Percentiles rank a stretch among this genome's conserved stretches.
These are phyloP conservation scores for Daldinia vernicosa DNA, from an alignment of 495 filamentous ascomycete genomes.

Conservation along the genomic window DNA sequence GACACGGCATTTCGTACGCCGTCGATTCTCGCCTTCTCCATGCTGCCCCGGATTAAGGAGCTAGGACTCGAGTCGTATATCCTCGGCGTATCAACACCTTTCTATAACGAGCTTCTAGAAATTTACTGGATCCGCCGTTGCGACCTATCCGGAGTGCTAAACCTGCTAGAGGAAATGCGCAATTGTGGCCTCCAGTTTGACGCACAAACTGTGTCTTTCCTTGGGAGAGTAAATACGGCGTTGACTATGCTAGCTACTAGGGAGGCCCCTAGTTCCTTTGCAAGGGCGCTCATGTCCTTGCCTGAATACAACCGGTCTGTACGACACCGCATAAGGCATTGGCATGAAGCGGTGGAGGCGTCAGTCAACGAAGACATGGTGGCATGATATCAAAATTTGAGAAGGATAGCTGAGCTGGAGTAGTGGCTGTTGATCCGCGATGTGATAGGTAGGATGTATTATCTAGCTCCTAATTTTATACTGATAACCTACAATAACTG, in stretches of 20 bases:
- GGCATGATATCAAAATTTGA: constrained; percentile 21
- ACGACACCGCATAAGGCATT: constrained; percentile 36
- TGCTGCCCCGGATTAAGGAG: constrained; percentile 75
- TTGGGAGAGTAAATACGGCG: constrained; percentile 48
- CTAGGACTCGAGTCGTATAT: constrained; percentile 75
- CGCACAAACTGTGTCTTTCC: constrained; percentile 60
- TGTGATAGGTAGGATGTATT: not conserved
- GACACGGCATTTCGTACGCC: constrained; percentile 64
- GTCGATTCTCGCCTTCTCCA: constrained; percentile 66
- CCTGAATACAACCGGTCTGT: constrained; percentile 49
- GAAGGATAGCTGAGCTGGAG: not conserved
- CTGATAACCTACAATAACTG: no score
- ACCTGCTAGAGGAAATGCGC: constrained; percentile 81
- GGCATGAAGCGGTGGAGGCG: constrained; percentile 33
- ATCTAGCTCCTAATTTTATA: not conserved
- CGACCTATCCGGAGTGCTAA: constrained; percentile 67
- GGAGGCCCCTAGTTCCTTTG: constrained; percentile 43
- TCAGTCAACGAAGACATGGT: constrained; percentile 29
- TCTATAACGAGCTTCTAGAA: constrained; percentile 78
- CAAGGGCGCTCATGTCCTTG: constrained; percentile 47
- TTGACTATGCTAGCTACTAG: constrained; percentile 20
- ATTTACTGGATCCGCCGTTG: constrained; percentile 70
- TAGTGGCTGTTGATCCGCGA: not conserved
- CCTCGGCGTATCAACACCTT: constrained; percentile 72
- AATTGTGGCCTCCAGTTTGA: constrained; percentile 71